A percentile compares a stretch with the other conserved stretches of the same genome.
Conservation (phyloP, 495 filamentous ascomycete species). For the Trichoderma gamsii region DNA sequence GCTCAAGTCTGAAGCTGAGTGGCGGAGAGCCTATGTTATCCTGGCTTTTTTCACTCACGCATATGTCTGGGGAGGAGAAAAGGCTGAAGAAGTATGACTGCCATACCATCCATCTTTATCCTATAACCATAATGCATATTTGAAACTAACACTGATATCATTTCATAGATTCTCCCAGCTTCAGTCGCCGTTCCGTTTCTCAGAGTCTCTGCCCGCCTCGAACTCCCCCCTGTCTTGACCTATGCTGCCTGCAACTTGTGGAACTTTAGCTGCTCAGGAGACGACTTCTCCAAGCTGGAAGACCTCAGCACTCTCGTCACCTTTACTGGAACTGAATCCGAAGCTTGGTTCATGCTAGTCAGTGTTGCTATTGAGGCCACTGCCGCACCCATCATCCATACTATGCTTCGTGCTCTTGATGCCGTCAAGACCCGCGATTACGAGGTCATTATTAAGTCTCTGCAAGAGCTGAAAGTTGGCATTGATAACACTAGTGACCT, state of each 20-base stretch:
- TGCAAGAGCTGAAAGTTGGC: slow-evolving; percentile 59
- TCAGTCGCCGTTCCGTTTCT: slow-evolving; percentile 75
- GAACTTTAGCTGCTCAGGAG: slow-evolving; percentile 73
- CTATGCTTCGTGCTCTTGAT: slow-evolving; percentile 71
- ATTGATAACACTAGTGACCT: slow-evolving; percentile 65
- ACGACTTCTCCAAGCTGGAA: slow-evolving; percentile 60
- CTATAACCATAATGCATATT: too few species aligned
- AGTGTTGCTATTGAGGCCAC: slow-evolving; percentile 89
- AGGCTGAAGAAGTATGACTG: slow-evolving; percentile 28
- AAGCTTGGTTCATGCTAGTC: slow-evolving; percentile 96
- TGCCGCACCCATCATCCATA: slow-evolving; percentile 72
- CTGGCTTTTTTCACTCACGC: slow-evolving; percentile 84
- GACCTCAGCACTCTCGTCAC: slow-evolving; percentile 74
- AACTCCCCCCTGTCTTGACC: slow-evolving; percentile 82
- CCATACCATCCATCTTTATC: not conserved
- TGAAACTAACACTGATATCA: not conserved
- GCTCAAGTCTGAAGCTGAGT: slow-evolving; percentile 22
- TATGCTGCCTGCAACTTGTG: slow-evolving; percentile 84
- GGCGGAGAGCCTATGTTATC: slow-evolving; percentile 60
- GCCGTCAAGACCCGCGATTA: slow-evolving; percentile 56
- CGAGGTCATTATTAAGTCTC: slow-evolving; percentile 52
- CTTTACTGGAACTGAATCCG: slow-evolving; percentile 85
- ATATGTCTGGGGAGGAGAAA: slow-evolving; percentile 65
- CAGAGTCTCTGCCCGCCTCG: slow-evolving; percentile 64
- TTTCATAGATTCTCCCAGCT: slow-evolving; percentile 55